A percentile compares a stretch with the other conserved stretches of the same genome.
phyloP scores from a whole-genome alignment of 1,139 yeast genomes.

The Pneumocystis carinii region DNA sequence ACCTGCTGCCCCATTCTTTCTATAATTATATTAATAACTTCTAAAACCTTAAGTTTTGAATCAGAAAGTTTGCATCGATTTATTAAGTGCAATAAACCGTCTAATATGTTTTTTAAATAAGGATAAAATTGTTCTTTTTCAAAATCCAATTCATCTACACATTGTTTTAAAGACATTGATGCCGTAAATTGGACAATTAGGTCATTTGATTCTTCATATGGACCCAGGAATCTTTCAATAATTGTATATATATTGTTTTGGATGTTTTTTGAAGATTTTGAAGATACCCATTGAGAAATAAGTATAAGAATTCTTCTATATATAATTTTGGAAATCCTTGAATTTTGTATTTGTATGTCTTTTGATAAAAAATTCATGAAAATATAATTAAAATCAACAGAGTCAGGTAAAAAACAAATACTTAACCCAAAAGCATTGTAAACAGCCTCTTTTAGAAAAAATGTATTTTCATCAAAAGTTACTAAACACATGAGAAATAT shows the following conservation, averaged over 20 bases:
- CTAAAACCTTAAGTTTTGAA: conserved; percentile 54
- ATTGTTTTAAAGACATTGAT: conserved; percentile 49
- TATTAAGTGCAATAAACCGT: conserved; percentile 29
- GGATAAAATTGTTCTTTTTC: conserved; percentile 52
- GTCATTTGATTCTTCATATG: conserved; percentile 39
- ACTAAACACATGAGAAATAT: conserved; percentile 20
- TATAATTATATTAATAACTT: conserved; percentile 49
- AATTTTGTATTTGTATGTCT: conserved; percentile 27
- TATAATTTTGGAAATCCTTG: conserved; percentile 29
- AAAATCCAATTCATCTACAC: conserved; percentile 81
- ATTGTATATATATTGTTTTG: conserved; percentile 48
- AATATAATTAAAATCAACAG: conserved; percentile 48
- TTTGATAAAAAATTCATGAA: conserved; percentile 51
- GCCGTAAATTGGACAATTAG: conserved; percentile 63
- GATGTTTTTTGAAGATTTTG: conserved; percentile 46
- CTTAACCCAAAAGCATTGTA: conserved; percentile 71
- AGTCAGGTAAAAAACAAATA: conserved; percentile 47
- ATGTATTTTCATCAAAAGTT: conserved; percentile 29
- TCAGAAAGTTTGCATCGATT: conserved; percentile 45
- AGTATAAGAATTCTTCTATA: conserved; percentile 64
- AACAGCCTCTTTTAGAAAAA: conserved; percentile 62
- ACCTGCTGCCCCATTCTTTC: conserved; percentile 32
- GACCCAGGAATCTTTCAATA: conserved; percentile 33
- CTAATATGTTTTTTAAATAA: conserved; percentile 40
- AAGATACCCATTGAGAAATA: conserved; percentile 65